Evolutionary conservation across 2,329 filamentous ascomycete species (phyloP), one percentile per base, ranked within the genome.

Genomic region (Domatiomyces catenatus): DNA sequence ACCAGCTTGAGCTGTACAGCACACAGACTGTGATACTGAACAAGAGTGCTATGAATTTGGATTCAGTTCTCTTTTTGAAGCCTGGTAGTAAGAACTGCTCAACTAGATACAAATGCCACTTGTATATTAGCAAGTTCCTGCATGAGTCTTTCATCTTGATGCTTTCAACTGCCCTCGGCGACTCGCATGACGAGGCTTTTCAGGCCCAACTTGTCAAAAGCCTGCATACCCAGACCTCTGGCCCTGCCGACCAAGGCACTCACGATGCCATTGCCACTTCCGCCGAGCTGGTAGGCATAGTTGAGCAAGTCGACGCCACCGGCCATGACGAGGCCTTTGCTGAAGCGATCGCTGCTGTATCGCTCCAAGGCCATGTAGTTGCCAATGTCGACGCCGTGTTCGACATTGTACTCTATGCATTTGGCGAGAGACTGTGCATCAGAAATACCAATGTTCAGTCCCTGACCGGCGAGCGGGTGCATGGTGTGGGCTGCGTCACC

Each of bases 401-500:
- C 70, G 17, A 93, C 81, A 2, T 87, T 84, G 58, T 82, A 82
- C 53, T 81, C 79, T 48, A 98, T 84, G 0, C 81, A 81, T 55
- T 75, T 75, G 5, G 81, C 80, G 0, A 98, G 76, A 49, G 84
- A 83, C 60, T 86, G 81, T 0, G 92, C 84, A 63, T 98, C 92
- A 17, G 80, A 88, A 56, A 96, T 83, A 1, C 92, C 92, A 60
- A 93, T 84, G 63, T 98, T 98, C 12, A 98, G 74, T 1, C 92
- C 92, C 67, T 96, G 92, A 0, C 92, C 92, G 1, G 87, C 92
- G 3, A 98, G 80, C 0, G 92, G 92, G 65, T 98, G 92, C 57
- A 94, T 81, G 1, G 89, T 94, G 65, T 98, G 92, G 6, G 92
- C 92, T 1, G 92, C 92, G 58, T 98, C 92, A 54, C 92, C 92